Evolutionary conservation across 129 eudicot genomes (phyloP), one percentile per base, ranked within the genome.

Genomic region (Arctium minus): DNA sequence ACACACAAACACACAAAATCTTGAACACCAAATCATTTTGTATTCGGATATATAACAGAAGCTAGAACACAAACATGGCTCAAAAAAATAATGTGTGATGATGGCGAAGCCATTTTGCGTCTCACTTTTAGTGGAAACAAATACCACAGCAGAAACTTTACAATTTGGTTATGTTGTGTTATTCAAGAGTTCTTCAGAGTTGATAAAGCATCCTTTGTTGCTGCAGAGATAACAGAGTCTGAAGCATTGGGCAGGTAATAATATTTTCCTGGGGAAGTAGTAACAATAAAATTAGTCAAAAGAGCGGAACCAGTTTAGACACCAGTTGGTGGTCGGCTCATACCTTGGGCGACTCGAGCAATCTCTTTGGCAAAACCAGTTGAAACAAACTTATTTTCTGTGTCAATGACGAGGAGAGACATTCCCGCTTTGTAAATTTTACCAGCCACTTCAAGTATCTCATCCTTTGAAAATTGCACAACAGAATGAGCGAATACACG

Each of bases 301-400:
- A 64, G 40, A 74, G 46, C 8, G 36, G n/a, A 72, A 73, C 32
- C 8, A 8, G 35, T 30, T 74, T 80, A 2, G 37, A 18, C 35
- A 74, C 27, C 42, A 75, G 1, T 15, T 39, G 15, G 74, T 72
- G 65, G 70, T 60, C 9, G n/a, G 35, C 15, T 50, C 85, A 65
- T 64, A 95, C 99, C 99, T 88, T 93, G 99, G 32, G 98, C 98
- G 35, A 96, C 91, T 86, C 98, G 88, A 3, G 99, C 99, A 46
- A 96, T 93, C 88, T 96, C 99, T 83, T 96, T 96, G 67, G 98
- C 98, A 86, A 96, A 96, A 36, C 98, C 99, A 71, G 98, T 96
- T 10, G 98, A 96, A 71, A 96, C 98, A 80, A 96, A 96, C 89
- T 93, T 96, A 80, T 96, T 96, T 77, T 96, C 97, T 12, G 99